Evolutionary conservation across 2,329 filamentous ascomycete genomes (phyloP).

Genomic region (Emmonsiellopsis sp.): DNA sequence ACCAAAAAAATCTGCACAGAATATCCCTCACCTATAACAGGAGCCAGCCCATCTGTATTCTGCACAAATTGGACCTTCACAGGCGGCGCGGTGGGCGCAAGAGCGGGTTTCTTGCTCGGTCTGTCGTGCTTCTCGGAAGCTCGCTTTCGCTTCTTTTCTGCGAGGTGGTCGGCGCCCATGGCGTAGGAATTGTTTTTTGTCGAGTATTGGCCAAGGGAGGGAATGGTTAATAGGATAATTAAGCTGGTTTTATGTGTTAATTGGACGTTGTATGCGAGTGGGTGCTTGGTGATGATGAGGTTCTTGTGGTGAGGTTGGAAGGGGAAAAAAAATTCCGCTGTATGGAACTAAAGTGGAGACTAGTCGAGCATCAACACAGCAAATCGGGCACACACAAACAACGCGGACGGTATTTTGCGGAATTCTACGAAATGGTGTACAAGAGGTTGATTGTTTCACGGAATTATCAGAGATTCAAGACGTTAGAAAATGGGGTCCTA

Average conservation of each 20-base stretch:
- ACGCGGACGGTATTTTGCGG: no score
- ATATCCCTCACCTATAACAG: constrained; percentile 37
- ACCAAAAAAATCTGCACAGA: background rate
- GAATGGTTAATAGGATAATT: background rate
- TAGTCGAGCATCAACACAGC: background rate
- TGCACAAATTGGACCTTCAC: constrained; percentile 39
- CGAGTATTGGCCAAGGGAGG: background rate
- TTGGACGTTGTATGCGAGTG: no score
- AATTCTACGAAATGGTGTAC: no score
- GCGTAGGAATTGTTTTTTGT: constrained; percentile 1
- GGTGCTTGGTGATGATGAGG: background rate
- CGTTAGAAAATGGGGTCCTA: background rate
- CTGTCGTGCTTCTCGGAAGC: constrained; percentile 34
- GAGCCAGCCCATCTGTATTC: constrained; percentile 39
- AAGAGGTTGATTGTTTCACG: no score
- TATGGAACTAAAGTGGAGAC: background rate
- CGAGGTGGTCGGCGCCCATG: constrained; percentile 25
- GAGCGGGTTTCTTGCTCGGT: constrained; percentile 42
- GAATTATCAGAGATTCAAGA: no score
- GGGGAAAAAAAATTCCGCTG: background rate
- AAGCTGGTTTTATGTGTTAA: background rate
- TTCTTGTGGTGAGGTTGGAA: background rate
- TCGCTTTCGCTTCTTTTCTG: constrained; percentile 46
- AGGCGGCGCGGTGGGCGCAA: constrained; percentile 27
- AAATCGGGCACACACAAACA: no score